Evolutionary conservation across 164 flowering plant species (phyloP).

Genomic region (Magnolia sinica): DNA sequence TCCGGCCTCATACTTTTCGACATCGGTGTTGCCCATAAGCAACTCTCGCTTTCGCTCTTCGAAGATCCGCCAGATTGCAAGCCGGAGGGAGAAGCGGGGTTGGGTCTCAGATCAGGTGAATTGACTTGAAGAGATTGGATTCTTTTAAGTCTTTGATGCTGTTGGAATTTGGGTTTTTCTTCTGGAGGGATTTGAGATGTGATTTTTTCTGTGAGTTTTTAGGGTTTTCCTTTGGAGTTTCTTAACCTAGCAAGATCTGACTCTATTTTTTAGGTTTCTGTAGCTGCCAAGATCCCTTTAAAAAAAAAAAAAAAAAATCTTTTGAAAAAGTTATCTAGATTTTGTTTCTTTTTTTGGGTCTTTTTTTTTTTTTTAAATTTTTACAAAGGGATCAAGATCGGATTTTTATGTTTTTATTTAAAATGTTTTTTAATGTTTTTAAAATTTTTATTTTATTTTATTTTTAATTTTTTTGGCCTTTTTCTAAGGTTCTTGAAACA

Average conservation of each 20-base stretch:
- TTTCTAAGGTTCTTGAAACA: neutral
- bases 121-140: neutral
- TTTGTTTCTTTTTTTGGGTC: too few species aligned
- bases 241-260: neutral
- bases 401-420: too few species aligned
- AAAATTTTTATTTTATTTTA: too few species aligned
- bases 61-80: constrained; percentile 52
- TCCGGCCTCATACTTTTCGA: constrained; percentile 77
- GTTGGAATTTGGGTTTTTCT: neutral
- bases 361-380: too few species aligned
- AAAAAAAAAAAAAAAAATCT: too few species aligned
- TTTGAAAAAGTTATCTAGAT: too few species aligned
- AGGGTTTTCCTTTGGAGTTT: neutral
- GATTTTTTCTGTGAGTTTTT: neutral
- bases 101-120: neutral
- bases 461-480: too few species aligned
- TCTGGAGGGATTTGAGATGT: too few species aligned
- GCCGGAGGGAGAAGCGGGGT: constrained; percentile 20
- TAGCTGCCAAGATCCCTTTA: too few species aligned
- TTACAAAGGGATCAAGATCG: too few species aligned
- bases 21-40: constrained; percentile 78
- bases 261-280: neutral
- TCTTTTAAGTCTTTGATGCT: neutral
- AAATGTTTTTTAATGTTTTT: too few species aligned
- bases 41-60: constrained; percentile 78